Base-by-base conservation (phyloP, 768 basidiomycete species). In the Flagelloscypha sp. region DNA sequence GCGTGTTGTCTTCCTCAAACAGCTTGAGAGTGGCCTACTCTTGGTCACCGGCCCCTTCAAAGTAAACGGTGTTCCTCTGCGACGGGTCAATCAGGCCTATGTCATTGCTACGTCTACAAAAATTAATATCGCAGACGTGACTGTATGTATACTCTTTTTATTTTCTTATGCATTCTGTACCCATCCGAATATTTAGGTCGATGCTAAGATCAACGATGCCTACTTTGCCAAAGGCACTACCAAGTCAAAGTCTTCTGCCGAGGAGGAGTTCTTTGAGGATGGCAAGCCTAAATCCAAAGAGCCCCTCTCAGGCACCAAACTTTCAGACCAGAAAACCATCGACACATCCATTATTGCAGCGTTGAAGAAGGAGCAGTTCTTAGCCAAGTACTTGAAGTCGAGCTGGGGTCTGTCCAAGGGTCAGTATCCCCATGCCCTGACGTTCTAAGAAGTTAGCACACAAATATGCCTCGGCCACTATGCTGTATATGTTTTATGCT, bases 41-140 rank as follows among this genome's bases (percentile, higher is more conserved):
- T 72, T 99, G 63, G 90, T 99, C 51, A 90, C 93, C 24, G 95
- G 95, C 37, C 95, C 95, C 31, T 97, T 78, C 79, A 94, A 90
- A 75, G 60, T 98, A 60, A 99, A 99, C 65, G 95, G 95, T 58
- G 94, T 99, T 30, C 95, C 95, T 49, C 74, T 99, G 59, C 77
- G 93, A 61, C 79, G 95, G 61, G 92, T 99, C 42, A 94, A 92
- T 72, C 94, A 97, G 70, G 90, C 95, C 37, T 99, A 99, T 59
- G 90, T 93, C 44, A 98, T 99, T 54, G 89, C 94, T 40, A 99
- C 95, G 40, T 92, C 92, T 38, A 97, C 95, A 49, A 89, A 82
- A 66, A 63, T 98, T 48, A 85, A 94, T 46, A 60, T 97, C 39
- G 72, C 66, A 18, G 72, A 66, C 39, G 66, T 86, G 58, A 74